Conservation (phyloP, 257 asterid species). For the Gentiana macrophylla region DNA sequence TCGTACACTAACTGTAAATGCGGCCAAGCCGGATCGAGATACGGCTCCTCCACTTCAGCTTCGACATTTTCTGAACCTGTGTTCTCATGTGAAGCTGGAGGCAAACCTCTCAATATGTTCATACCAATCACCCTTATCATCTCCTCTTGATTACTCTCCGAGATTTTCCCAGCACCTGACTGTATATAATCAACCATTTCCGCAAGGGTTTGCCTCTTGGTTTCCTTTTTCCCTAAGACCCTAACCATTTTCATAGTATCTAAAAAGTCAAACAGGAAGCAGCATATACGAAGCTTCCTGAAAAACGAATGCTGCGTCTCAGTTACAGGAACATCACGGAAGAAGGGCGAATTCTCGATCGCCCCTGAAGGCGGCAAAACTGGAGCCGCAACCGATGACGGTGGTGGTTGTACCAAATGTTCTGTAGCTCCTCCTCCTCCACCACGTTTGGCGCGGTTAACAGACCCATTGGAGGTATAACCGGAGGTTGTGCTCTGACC, state of each 20-base stretch:
- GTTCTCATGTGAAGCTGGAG: constrained; percentile 47
- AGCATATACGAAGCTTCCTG: constrained; percentile 49
- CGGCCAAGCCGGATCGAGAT: constrained; percentile 61
- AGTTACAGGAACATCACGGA: constrained; percentile 37
- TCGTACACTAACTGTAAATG: constrained; percentile 65
- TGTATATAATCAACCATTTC: constrained; percentile 65
- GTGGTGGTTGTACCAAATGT: constrained; percentile 10
- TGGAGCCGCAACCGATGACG: background rate
- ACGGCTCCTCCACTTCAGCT: constrained; percentile 56
- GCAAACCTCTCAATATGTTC: constrained; percentile 56
- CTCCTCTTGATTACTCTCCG: constrained; percentile 55
- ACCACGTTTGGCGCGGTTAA: too few species aligned
- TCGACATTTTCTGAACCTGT: constrained; percentile 41
- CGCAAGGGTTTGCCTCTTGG: constrained; percentile 40
- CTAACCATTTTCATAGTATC: constrained; percentile 35
- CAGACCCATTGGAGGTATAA: constrained; percentile 28
- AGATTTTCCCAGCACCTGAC: constrained; percentile 36
- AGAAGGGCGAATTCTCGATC: constrained; percentile 45
- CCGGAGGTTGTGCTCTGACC: constrained; percentile 22
- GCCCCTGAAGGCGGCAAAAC: constrained; percentile 22
- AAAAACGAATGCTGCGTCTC: constrained; percentile 52
- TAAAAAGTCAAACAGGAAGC: constrained; percentile 38
- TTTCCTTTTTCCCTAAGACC: constrained; percentile 39
- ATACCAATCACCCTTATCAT: constrained; percentile 52
- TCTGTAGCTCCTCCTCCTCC: constrained; percentile 13